Base-by-base conservation (phyloP, 2,329 filamentous ascomycete species). In the Neonectria magnoliae region DNA sequence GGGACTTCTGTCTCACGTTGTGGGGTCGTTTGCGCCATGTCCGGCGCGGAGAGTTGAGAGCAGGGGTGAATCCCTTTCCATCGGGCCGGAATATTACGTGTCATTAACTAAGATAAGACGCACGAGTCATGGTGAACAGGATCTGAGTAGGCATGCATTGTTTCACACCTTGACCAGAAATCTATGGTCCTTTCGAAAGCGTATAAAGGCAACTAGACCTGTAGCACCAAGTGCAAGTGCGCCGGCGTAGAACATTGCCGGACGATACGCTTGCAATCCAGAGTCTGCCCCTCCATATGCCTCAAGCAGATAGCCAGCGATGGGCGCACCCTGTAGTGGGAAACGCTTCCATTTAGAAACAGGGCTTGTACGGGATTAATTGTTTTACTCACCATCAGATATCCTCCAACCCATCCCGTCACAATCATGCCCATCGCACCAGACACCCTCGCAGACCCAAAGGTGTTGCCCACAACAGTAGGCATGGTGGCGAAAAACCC, bases 401-500 rank as follows among this genome's bases (percentile, higher is more conserved):
- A 91, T 0, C 88, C 88, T 1, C 83, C 84, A 2, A 82, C 80
- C 88, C 88, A 91, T 2, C 85, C 85, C 0, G 84, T 88, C 2
- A 88, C 82, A 41, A 87, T 82, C 86, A 90, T 89, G 5, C 86
- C 83, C 83, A 90, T 87, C 0, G 85, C 87, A 20, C 88, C 83
- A 4, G 83, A 80, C 41, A 88, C 82, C 4, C 85, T 79, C 1
- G 81, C 82, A 4, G 82, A 85, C 1, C 87, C 88, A 76, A 89
- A 89, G 0, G 88, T 82, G 67, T 84, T 87, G 0, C 85, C 84
- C 0, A 90, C 85, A 2, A 88, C 87, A 0, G 88, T 90, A 0
- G 88, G 88, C 81, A 90, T 88, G 0, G 85, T 85, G 1, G 85
- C 84, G 71, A 91, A 90, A 78, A 90, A 90, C 0, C 85, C 87